These are phyloP conservation scores for Suillus clintonianus DNA, from an alignment of 768 basidiomycete genomes.

Conservation along the genomic window DNA sequence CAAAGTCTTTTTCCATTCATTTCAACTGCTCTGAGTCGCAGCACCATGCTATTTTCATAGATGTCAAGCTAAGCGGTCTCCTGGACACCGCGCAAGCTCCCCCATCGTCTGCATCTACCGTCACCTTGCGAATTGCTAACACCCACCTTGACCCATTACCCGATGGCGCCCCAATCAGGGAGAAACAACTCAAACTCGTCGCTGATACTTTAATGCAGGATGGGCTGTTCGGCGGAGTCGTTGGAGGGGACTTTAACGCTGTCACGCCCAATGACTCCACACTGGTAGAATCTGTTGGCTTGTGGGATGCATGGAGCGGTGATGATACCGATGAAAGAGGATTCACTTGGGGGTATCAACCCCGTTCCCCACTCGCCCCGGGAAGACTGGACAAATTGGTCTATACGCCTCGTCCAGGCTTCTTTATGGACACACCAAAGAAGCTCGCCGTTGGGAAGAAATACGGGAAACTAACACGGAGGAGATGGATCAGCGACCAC, in stretches of 20 bases:
- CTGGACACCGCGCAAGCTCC: slow-evolving; percentile 11
- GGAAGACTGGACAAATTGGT: slow-evolving; percentile 62
- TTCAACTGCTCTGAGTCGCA: slow-evolving; percentile 47
- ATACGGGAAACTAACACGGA: slow-evolving; percentile 29
- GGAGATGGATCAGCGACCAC: slow-evolving; percentile 59
- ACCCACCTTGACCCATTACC: slow-evolving; percentile 66
- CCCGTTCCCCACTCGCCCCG: slow-evolving; percentile 41
- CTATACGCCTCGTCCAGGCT: slow-evolving; percentile 46
- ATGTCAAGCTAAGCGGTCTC: slow-evolving; percentile 39
- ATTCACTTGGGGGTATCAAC: slow-evolving; percentile 67
- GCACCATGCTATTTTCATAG: slow-evolving; percentile 52
- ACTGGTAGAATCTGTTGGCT: slow-evolving; percentile 42
- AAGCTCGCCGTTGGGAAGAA: slow-evolving; percentile 54
- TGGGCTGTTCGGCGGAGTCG: slow-evolving; percentile 49
- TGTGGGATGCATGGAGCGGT: slow-evolving; percentile 56
- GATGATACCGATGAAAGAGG: slow-evolving; percentile 40
- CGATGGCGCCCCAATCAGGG: slow-evolving; percentile 37
- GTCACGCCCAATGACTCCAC: slow-evolving; percentile 44
- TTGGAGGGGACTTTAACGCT: slow-evolving; percentile 67
- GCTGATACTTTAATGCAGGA: slow-evolving; percentile 44
- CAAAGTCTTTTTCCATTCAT: slow-evolving; percentile 43
- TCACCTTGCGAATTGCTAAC: slow-evolving; percentile 56
- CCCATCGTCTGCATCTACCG: slow-evolving; percentile 25
- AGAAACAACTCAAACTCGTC: slow-evolving; percentile 50
- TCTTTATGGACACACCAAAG: slow-evolving; percentile 48